A percentile compares a stretch with the other conserved stretches of the same genome.
phyloP scores from a whole-genome alignment of 2,329 filamentous ascomycete genomes.

The Penicillium sp. region DNA sequence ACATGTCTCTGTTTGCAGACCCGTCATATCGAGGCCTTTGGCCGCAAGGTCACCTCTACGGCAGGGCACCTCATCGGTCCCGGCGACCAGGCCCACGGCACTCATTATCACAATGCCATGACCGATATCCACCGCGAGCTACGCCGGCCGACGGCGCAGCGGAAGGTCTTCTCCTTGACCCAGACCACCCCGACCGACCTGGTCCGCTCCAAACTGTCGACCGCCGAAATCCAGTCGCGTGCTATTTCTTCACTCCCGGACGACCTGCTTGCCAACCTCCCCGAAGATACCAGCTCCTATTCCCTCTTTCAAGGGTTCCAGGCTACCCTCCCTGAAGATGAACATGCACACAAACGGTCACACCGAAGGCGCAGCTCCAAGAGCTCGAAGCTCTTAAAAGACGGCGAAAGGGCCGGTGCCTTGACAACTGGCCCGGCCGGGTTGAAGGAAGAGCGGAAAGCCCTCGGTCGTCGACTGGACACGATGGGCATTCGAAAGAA shows the following conservation, averaged over 20 bases:
- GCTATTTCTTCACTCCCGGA: slow-evolving; percentile 85
- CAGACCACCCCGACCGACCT: slow-evolving; percentile 90
- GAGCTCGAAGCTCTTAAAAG: slow-evolving; percentile 68
- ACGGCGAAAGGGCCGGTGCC: slow-evolving; percentile 56
- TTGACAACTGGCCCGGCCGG: slow-evolving; percentile 65
- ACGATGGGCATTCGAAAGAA: slow-evolving; percentile 92
- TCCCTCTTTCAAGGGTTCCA: slow-evolving; percentile 96
- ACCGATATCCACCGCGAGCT: slow-evolving; percentile 86
- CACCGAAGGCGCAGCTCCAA: slow-evolving; percentile 67
- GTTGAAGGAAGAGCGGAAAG: slow-evolving; percentile 74
- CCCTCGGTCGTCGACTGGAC: slow-evolving; percentile 80
- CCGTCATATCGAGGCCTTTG: slow-evolving; percentile 85
- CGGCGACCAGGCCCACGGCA: slow-evolving; percentile 51
- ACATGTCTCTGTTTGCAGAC: slow-evolving; percentile 56
- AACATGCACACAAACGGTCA: slow-evolving; percentile 60
- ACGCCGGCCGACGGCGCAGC: slow-evolving; percentile 76
- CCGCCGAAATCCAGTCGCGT: slow-evolving; percentile 88
- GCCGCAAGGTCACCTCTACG: slow-evolving; percentile 90
- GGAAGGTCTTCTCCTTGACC: slow-evolving; percentile 86
- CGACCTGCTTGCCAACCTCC: slow-evolving; percentile 83
- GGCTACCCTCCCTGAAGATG: slow-evolving; percentile 74
- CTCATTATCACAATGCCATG: slow-evolving; percentile 83
- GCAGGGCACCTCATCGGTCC: slow-evolving; percentile 84
- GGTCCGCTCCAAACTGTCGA: slow-evolving; percentile 85
- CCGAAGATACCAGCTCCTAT: slow-evolving; percentile 79